phyloP scores from a whole-genome alignment of 352 stramenopile genomes.

The Pythium pyrilobum region DNA sequence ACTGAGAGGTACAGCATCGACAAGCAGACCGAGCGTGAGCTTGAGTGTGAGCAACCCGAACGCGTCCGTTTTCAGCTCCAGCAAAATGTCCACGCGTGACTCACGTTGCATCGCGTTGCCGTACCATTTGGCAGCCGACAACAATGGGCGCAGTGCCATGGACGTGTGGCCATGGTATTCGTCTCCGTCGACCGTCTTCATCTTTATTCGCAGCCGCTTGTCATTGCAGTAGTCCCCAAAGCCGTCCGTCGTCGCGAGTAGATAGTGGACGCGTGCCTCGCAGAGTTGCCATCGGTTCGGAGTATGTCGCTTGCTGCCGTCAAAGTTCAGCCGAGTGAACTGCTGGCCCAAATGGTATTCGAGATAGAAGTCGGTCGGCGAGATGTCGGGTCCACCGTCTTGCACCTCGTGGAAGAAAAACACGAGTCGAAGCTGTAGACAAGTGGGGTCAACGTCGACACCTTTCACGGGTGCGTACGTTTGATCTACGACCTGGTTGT shows the following conservation, averaged over 20 bases:
- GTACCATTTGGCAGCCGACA: slow-evolving; percentile 54
- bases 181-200: slow-evolving; percentile 34
- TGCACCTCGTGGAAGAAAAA: slow-evolving; percentile 86
- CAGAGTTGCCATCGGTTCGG: slow-evolving; percentile 80
- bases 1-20: slow-evolving; percentile 47
- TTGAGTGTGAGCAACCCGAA: slow-evolving; percentile 70
- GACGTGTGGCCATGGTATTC: slow-evolving; percentile 51
- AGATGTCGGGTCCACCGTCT: slow-evolving; percentile 46
- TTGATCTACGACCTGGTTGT: background rate
- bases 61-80: slow-evolving; percentile 55
- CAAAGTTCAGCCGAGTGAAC: slow-evolving; percentile 50
- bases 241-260: slow-evolving; percentile 52
- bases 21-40: slow-evolving; percentile 59
- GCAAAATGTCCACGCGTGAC: slow-evolving; percentile 50
- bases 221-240: slow-evolving; percentile 66
- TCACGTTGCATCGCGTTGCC: slow-evolving; percentile 45
- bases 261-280: slow-evolving; percentile 65
- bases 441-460: slow-evolving; percentile 66
- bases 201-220: slow-evolving; percentile 62
- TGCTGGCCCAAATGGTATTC: slow-evolving; percentile 75
- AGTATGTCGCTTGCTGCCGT: slow-evolving; percentile 76
- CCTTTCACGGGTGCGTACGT: slow-evolving; percentile 23
- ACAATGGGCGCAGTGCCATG: slow-evolving; percentile 46
- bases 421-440: slow-evolving; percentile 52
- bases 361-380: slow-evolving; percentile 63